Evolutionary conservation across 306 rosid genomes (phyloP), one percentile per base, ranked within the genome.

Genomic region (Lathyrus oleraceus): DNA sequence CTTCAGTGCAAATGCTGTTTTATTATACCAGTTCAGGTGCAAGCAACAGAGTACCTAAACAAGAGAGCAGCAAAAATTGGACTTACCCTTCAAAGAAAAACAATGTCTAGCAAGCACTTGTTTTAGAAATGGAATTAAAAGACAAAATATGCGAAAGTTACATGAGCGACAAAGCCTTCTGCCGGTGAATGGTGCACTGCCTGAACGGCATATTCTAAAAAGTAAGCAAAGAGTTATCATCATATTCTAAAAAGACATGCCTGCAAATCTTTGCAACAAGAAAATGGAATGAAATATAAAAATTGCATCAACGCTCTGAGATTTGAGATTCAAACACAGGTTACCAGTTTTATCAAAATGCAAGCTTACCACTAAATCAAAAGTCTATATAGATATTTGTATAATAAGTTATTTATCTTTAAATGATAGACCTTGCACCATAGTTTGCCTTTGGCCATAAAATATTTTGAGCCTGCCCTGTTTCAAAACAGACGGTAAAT

Each of bases 61-160:
- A 27, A 79, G 71, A 36, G 84, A 67, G 64, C 77, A 32, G 71
- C 67, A 52, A 66, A 78, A 21, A 30, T 69, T 38, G 14, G 39
- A 61, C 51, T 52, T 72, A 32, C 76, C 68, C 49, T 36, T 30
- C 74, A 61, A 53, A 69, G 76, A 77, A 75, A 78, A 82, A 79
- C 74, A 35, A 59, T 73, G 70, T 75, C 71, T 75, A 61, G 97
- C 97, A 20, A 86, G 89, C 84, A 85, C 85, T 69, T 70, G 85
- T 51, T 90, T 88, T 79, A 79, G 81, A 73, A 84, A 81, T 67
- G 98, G 96, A 59, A 86, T 93, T 11, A 85, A 80, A 78, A 82
- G 72, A 78, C 81, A 83, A 61, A 90, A 93, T 73, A 79, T 76
- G 28, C 64, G 83, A 12, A 86, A 76, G 81, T 77, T 90, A 78